Conservation (phyloP, 2,329 filamentous ascomycete species). For the Fusarium caatingaense region DNA sequence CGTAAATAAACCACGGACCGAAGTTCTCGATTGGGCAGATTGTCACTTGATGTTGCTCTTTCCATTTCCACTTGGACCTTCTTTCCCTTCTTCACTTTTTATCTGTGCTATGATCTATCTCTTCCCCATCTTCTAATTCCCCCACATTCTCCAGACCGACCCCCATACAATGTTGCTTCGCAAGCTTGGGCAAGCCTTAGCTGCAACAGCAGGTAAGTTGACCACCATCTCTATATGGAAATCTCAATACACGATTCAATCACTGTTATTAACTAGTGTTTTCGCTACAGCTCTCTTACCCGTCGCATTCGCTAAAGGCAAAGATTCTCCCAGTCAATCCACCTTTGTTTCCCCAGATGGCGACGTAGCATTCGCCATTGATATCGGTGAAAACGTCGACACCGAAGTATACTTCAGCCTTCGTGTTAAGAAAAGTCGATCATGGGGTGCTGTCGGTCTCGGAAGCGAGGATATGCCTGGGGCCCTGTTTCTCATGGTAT, state of each 20-base stretch:
- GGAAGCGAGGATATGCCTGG: slow-evolving; percentile 64
- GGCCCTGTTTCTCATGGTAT: slow-evolving; percentile 66
- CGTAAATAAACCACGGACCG: slow-evolving; percentile 3
- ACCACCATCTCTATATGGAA: no score
- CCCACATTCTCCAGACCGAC: slow-evolving; percentile 24
- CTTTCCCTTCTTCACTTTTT: not conserved
- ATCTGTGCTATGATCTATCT: not conserved
- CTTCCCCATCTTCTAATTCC: slow-evolving; percentile 1
- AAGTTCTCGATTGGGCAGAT: slow-evolving; percentile 13
- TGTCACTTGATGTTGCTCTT: slow-evolving; percentile 3
- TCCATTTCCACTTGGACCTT: not conserved
- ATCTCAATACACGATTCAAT: not conserved
- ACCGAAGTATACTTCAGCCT: slow-evolving; percentile 67
- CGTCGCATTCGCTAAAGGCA: slow-evolving; percentile 41
- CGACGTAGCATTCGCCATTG: slow-evolving; percentile 61
- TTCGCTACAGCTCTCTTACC: slow-evolving; percentile 42
- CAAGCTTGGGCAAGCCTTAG: slow-evolving; percentile 47
- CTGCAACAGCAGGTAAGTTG: slow-evolving; percentile 45
- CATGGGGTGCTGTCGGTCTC: slow-evolving; percentile 67
- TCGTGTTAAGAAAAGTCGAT: slow-evolving; percentile 57
- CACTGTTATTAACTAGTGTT: slow-evolving; percentile 1
- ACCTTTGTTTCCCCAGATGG: slow-evolving; percentile 59
- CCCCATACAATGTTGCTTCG: slow-evolving; percentile 46
- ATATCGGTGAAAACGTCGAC: slow-evolving; percentile 59
- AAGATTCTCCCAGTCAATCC: slow-evolving; percentile 51